phyloP scores from a whole-genome alignment of 2,329 filamentous ascomycete genomes.

The Lecanicillium sp. region DNA sequence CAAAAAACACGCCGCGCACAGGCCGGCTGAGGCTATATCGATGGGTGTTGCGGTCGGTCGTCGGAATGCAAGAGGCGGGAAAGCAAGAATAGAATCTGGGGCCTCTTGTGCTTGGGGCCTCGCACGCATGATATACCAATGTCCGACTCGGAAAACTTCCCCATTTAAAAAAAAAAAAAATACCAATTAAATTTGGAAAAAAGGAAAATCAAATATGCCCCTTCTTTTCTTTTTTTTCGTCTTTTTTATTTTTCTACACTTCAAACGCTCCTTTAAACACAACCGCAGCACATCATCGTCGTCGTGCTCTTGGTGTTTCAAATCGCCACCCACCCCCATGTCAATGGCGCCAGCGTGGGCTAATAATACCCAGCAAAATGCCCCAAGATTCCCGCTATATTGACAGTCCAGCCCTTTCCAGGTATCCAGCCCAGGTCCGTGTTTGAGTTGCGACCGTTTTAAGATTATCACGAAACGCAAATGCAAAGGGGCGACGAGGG shows the following conservation, averaged over 20 bases:
- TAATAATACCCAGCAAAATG: neutral
- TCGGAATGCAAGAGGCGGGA: too few species aligned
- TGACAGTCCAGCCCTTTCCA: too few species aligned
- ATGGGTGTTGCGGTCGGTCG: too few species aligned
- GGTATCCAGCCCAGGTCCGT: neutral
- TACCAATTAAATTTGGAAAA: too few species aligned
- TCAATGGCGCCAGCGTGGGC: conserved; percentile 8
- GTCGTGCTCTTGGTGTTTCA: conserved; percentile 7
- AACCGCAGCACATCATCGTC: conserved; percentile 5
- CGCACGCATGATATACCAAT: too few species aligned
- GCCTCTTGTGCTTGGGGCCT: too few species aligned
- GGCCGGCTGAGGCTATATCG: too few species aligned
- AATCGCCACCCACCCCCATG: conserved; percentile 9
- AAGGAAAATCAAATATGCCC: too few species aligned
- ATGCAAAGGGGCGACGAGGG: neutral
- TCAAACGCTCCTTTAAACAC: neutral
- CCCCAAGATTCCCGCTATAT: neutral
- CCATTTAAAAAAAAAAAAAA: too few species aligned
- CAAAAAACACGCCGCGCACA: too few species aligned
- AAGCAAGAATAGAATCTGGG: too few species aligned
- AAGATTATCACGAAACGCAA: conserved; percentile 3
- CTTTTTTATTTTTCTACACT: neutral
- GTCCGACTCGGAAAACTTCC: too few species aligned
- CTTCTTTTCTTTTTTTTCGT: neutral
- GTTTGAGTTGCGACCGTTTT: conserved; percentile 7